Evolutionary conservation across 108 stramenopile species (phyloP), one percentile per base, ranked within the genome.

Genomic region (Mediolabrus comicus): DNA sequence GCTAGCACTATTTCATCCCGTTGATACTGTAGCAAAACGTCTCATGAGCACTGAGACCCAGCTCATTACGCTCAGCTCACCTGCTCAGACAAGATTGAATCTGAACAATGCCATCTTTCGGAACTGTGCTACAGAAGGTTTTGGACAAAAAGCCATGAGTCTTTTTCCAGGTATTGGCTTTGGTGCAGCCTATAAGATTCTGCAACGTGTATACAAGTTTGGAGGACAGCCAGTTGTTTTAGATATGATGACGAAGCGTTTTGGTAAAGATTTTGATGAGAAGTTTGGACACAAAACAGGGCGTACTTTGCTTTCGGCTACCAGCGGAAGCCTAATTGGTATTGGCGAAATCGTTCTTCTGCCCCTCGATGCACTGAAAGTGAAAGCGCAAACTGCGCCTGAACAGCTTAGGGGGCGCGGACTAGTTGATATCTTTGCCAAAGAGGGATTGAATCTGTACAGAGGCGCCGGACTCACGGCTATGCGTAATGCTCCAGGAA

Each of bases 151-250:
- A 71, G 65, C 76, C 59, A 64, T 71, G 29, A 72, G 75, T 61
- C 84, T 92, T 8, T 92, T 89, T 57, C 91, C 91, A 14, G 91
- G 91, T 3, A 77, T 92, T 49, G 87, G 88, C 14, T 92, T 87
- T 39, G 91, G 87, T 29, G 89, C 87, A 13, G 91, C 75, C 19
- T 92, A 92, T 84, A 92, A 92, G 84, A 81, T 92, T 59, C 74
- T 86, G 26, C 89, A 92, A 65, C 85, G 91, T 29, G 77, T 87
- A 11, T 92, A 92, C 80, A 92, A 92, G 60, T 92, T 86, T 57
- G 46, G 46, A 22, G 91, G 91, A 11, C 91, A 92, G 72, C 88
- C 85, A 8, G 72, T 84, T 32, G 87, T 86, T 27, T 53, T 70
- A 35, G 90, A 91, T 57, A 68, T 59, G 49, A 69, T 92, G 66